Evolutionary conservation across 352 stramenopile genomes (phyloP).

Genomic region (Hyaloperonospora brassicae): DNA sequence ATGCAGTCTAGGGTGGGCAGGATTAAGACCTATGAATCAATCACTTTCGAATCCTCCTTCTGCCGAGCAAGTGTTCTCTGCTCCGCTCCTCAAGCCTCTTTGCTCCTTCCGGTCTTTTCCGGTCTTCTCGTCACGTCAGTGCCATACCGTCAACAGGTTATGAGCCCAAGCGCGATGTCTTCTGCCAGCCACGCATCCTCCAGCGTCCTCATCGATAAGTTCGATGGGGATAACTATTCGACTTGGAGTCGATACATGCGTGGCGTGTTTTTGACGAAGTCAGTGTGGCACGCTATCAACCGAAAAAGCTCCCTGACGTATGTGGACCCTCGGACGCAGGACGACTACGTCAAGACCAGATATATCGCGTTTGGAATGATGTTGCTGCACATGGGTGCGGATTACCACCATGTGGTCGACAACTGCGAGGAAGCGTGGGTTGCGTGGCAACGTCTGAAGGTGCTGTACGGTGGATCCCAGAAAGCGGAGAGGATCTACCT

Average conservation of each 20-base stretch:
- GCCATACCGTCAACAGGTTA: too few relatives aligned
- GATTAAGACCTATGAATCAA: too few relatives aligned
- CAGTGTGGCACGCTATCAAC: background rate
- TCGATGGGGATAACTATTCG: constrained; percentile 3
- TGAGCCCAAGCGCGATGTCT: too few relatives aligned
- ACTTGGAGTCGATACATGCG: constrained; percentile 4
- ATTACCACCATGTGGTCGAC: constrained; percentile 20
- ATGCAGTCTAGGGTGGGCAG: too few relatives aligned
- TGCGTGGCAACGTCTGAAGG: constrained; percentile 11
- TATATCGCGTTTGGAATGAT: constrained; percentile 23
- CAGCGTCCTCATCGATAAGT: too few relatives aligned
- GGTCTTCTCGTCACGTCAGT: too few relatives aligned
- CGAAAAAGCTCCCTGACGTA: background rate
- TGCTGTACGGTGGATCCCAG: constrained; percentile 9
- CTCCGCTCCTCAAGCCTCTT: too few relatives aligned
- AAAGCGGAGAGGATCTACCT: constrained; percentile 20
- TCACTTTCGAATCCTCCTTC: too few relatives aligned
- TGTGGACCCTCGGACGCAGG: background rate
- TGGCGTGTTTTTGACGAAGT: background rate
- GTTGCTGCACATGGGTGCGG: constrained; percentile 20
- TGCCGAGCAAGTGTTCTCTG: too few relatives aligned
- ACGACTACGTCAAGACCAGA: constrained; percentile 19
- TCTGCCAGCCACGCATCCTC: too few relatives aligned
- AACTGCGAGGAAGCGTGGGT: constrained; percentile 22
- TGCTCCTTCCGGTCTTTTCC: too few relatives aligned